Evolutionary conservation across 805 yeast species (phyloP), one percentile per base, ranked within the genome.

Genomic region (Spathaspora hagerdaliae): DNA sequence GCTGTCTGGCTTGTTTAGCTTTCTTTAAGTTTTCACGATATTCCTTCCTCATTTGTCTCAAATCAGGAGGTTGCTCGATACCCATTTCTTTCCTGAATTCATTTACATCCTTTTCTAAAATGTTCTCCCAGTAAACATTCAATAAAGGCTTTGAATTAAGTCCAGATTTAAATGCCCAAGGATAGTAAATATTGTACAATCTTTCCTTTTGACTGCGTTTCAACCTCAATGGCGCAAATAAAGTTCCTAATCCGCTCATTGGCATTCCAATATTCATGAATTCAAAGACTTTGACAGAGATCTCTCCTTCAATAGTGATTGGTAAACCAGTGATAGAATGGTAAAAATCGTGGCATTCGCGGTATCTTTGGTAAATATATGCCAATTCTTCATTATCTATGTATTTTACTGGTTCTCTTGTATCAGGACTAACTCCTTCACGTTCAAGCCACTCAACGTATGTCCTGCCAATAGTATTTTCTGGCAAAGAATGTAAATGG

Each of bases 321-420:
- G 98, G 98, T 42, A 88, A 73, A 12, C 95, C 92, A 0, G 95
- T 85, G 27, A 94, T 74, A 1, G 98, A 87, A 60, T 94, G 99
- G 60, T 90, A 92, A 58, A 94, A 94, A 60, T 94, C 99, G 59
- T 94, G 99, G 60, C 97, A 91, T 61, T 94, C 98, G 43, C 99
- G 78, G 61, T 92, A 94, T 55, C 99, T 72, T 62, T 89, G 95
- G 72, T 83, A 89, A n/a, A 92, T 85, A 59, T 85, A 94, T 0
- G 97, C 97, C 53, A 88, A 78, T 57, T 89, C 95, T 38, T 87
- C 91, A 59, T 94, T 90, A 51, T 87, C 91, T 37, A 94, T 88
- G 64, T 80, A 94, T 49, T 80, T 81, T 8, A 94, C 98, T 1
- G 89, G 85, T 2, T 85, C 90, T 55, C 99, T 75, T 0, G 96